Conservation (phyloP, 1,284 basidiomycete genomes). For the Sanghuangporus weigelae region DNA sequence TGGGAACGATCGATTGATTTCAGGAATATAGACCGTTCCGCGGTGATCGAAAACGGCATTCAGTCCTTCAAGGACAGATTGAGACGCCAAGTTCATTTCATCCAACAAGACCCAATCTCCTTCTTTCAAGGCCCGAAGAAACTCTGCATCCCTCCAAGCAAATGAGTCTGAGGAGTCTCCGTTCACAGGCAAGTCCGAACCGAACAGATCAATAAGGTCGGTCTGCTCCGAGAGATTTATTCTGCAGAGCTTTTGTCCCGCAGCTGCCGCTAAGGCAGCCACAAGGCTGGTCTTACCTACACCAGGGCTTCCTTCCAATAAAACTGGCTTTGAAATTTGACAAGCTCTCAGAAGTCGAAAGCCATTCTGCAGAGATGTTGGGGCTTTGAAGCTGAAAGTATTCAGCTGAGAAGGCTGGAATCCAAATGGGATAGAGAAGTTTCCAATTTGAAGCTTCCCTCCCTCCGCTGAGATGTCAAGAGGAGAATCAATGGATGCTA, state of each 20-base stretch:
- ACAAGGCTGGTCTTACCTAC: constrained; percentile 99
- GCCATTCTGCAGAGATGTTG: constrained; percentile 86
- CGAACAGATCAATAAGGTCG: constrained; percentile 94
- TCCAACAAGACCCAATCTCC: constrained; percentile 97
- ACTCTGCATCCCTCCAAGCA: constrained; percentile 96
- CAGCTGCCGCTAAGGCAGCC: constrained; percentile 78
- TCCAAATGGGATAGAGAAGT: constrained; percentile 72
- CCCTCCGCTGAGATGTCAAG: background rate
- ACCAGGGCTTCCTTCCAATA: constrained; percentile 96
- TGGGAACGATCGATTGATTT: constrained; percentile 85
- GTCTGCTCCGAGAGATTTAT: constrained; percentile 99
- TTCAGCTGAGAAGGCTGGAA: constrained; percentile 32
- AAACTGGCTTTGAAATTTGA: constrained; percentile 87
- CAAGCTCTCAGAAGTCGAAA: constrained; percentile 88
- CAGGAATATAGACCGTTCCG: constrained; percentile 92
- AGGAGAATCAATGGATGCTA: background rate
- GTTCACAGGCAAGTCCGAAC: constrained; percentile 94
- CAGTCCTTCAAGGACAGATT: constrained; percentile 94
- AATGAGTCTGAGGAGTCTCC: constrained; percentile 91
- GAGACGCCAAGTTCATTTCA: constrained; percentile 98
- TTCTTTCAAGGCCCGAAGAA: constrained; percentile 86
- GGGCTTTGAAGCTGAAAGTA: constrained; percentile 83
- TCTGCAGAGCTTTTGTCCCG: constrained; percentile 82
- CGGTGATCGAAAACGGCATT: constrained; percentile 97
- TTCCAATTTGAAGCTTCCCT: constrained; percentile 56